Evolutionary conservation across 306 rosid genomes (phyloP).

Genomic region (Lathyrus oleraceus): DNA sequence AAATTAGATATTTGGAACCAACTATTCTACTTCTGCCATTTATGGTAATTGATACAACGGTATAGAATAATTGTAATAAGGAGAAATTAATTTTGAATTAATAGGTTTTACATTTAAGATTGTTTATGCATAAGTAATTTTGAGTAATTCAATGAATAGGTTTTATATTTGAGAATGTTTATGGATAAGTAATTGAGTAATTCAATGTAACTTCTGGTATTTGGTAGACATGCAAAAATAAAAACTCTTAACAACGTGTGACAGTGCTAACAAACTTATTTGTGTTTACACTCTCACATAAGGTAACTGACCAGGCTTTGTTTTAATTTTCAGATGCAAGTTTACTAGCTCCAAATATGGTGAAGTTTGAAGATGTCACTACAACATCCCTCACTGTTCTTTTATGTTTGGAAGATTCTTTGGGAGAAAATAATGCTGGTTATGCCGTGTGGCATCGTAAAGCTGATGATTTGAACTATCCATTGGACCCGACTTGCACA

Average conservation of each 20-base stretch:
- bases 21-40: neutral
- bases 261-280: constrained; percentile 7
- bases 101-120: constrained; percentile 7
- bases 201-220: neutral
- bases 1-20: neutral
- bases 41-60: constrained; percentile 3
- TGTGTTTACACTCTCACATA: constrained; percentile 23
- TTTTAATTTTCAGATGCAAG: constrained; percentile 54
- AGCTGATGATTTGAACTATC: constrained; percentile 55
- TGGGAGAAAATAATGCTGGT: constrained; percentile 44
- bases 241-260: neutral
- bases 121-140: constrained; percentile 7
- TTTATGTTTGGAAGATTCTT: constrained; percentile 54
- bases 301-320: constrained; percentile 17
- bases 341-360: constrained; percentile 50
- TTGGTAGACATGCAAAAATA: constrained; percentile 1
- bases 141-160: neutral
- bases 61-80: constrained; percentile 5
- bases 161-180: constrained; percentile 1
- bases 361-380: constrained; percentile 72
- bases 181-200: constrained; percentile 1
- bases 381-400: constrained; percentile 65
- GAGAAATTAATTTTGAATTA: constrained; percentile 9
- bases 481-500: constrained; percentile 58
- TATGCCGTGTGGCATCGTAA: constrained; percentile 77